Percentiles rank a stretch among this genome's conserved stretches.
Evolutionary conservation across 108 stramenopile genomes (phyloP).

Genomic region (Skeletonema menzelii): DNA sequence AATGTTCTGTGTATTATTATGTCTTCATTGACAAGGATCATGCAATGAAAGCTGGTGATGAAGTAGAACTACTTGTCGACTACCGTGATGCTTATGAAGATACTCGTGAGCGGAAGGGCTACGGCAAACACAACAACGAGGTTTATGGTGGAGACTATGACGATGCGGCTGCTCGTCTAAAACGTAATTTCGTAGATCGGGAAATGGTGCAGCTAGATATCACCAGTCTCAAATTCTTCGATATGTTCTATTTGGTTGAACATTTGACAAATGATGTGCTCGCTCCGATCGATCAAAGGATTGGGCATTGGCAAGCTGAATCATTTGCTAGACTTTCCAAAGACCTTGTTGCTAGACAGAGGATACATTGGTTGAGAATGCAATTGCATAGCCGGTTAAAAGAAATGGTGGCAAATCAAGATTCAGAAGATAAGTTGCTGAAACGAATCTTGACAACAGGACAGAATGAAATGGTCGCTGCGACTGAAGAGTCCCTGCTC

Average conservation of each 20-base stretch:
- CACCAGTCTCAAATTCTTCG: constrained; percentile 16
- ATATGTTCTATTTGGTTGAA: constrained; percentile 23
- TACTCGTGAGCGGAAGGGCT: constrained; percentile 73
- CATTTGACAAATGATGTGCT: constrained; percentile 26
- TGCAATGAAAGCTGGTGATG: constrained; percentile 5
- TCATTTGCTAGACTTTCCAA: background rate
- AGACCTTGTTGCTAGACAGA: constrained; percentile 23
- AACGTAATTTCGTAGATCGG: constrained; percentile 63
- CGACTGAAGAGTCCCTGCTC: background rate
- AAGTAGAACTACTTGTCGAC: constrained; percentile 47
- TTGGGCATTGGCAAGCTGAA: background rate
- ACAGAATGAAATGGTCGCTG: background rate
- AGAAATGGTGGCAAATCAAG: background rate
- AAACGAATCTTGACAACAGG: background rate
- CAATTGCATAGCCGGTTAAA: constrained; percentile 9
- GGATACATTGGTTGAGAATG: constrained; percentile 27
- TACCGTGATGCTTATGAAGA: constrained; percentile 68
- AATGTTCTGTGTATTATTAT: constrained; percentile 57
- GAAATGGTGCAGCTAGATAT: constrained; percentile 41
- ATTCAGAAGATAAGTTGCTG: background rate
- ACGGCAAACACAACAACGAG: constrained; percentile 53
- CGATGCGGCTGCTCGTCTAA: constrained; percentile 33
- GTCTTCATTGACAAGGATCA: constrained; percentile 33
- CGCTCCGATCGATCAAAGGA: constrained; percentile 13
- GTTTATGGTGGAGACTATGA: background rate